These are phyloP conservation scores for Cephaloascus albidus DNA, from an alignment of 805 yeast genomes.

Conservation along the genomic window DNA sequence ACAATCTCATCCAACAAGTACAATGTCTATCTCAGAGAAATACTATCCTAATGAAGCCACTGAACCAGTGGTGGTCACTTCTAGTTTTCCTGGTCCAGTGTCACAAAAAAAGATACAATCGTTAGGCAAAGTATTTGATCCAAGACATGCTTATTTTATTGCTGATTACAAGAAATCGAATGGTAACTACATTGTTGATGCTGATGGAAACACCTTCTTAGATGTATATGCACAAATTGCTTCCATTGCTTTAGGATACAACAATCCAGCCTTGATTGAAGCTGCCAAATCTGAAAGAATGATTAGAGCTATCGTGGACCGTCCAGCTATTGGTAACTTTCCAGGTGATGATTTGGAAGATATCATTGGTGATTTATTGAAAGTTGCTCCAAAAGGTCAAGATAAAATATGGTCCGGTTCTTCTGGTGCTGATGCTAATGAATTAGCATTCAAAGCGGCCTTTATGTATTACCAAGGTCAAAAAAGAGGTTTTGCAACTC, in stretches of 20 bases:
- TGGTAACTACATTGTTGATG: slow-evolving; percentile 78
- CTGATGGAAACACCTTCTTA: slow-evolving; percentile 65
- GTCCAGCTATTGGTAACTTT: slow-evolving; percentile 82
- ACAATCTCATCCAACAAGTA: background rate
- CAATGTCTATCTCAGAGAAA: slow-evolving; percentile 35
- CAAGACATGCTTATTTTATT: slow-evolving; percentile 64
- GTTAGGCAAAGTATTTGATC: slow-evolving; percentile 57
- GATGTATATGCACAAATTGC: slow-evolving; percentile 82
- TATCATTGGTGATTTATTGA: slow-evolving; percentile 36
- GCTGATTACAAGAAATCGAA: slow-evolving; percentile 67
- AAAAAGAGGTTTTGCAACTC: slow-evolving; percentile 53
- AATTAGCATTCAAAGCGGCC: slow-evolving; percentile 83
- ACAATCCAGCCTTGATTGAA: slow-evolving; percentile 66
- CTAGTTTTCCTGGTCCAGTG: slow-evolving; percentile 69
- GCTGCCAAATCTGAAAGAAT: slow-evolving; percentile 62
- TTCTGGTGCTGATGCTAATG: slow-evolving; percentile 85
- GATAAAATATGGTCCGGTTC: slow-evolving; percentile 69
- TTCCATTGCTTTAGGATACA: slow-evolving; percentile 78
- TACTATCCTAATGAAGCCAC: slow-evolving; percentile 79
- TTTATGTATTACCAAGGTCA: slow-evolving; percentile 69
- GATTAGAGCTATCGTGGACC: slow-evolving; percentile 65
- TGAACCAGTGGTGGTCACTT: slow-evolving; percentile 52
- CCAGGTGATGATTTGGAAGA: slow-evolving; percentile 63
- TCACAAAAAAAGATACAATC: slow-evolving; percentile 41
- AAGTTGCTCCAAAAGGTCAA: slow-evolving; percentile 75